Base-by-base conservation (phyloP, 1,284 basidiomycete species). In the Fomitopsis pinicola region DNA sequence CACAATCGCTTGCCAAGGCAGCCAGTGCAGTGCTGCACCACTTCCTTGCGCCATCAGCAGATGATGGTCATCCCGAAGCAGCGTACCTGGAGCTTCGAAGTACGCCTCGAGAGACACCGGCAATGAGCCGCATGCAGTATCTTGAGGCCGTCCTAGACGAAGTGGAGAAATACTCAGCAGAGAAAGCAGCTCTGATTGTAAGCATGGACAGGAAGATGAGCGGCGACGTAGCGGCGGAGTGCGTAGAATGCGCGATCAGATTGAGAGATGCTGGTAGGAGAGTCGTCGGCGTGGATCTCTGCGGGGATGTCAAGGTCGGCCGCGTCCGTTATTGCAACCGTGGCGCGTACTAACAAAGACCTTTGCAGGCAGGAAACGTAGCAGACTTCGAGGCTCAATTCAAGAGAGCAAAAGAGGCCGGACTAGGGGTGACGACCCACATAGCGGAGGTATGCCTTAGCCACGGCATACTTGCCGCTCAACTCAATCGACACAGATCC, bases 271-370 rank as follows among this genome's bases (percentile, higher is more conserved):
- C 80, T 42, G 88, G 89, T 0, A 71, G 84, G 52, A 77, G 87
- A 3, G 77, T 94, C 2, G 88, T 94, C 8, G 92, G 91, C 5
- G 72, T 95, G 2, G 92, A 95, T 74, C 73, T 95, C 0, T 93
- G 91, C 66, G 92, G 92, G 0, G 83, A 92, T 73, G 91, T 91
- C 0, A 69, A 71, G 61, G 80, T 82, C 57, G 44, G 75, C 12
- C 8, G 2, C 22, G 26, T n/a, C 35, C 45, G 30, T 17, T n/a
- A 17, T 2, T 8, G 30, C 40, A 45, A 58, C 26, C n/a, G 19
- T 19, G 22, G 42, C 9, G 38, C 12, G 14, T 19, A n/a, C 35
- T 15, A 10, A 15, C 42, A 14, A n/a, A 8, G 54, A 53, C 19
- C 53, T 14, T 48, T n/a, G 28, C 59, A 81, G 76, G 80, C 80